Evolutionary conservation across 805 yeast genomes (phyloP).

Genomic region (Danielozyma ontarioensis): DNA sequence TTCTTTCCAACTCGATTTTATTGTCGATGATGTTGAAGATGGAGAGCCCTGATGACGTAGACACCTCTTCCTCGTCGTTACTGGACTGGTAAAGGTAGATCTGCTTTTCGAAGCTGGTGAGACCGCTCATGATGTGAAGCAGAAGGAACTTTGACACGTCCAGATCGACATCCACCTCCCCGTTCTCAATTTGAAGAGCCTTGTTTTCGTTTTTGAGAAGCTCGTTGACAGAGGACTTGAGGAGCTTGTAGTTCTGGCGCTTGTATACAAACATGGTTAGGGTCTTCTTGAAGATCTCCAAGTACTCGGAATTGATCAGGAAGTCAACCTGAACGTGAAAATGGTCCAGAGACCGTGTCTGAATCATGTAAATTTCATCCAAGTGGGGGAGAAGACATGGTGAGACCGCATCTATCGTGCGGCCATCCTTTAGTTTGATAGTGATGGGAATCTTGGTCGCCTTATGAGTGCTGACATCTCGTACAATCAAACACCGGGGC

Average conservation of each 20-base stretch:
- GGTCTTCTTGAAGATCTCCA: constrained; percentile 37
- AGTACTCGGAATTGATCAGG: constrained; percentile 34
- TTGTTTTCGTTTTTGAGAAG: constrained; percentile 32
- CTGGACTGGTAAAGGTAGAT: constrained; percentile 23
- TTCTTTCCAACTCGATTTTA: constrained; percentile 44
- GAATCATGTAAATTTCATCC: constrained; percentile 42
- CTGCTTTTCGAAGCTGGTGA: constrained; percentile 25
- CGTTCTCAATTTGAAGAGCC: constrained; percentile 20
- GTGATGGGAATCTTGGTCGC: constrained; percentile 47
- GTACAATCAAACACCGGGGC: constrained; percentile 71
- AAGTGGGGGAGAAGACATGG: constrained; percentile 72
- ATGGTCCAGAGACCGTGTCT: constrained; percentile 43
- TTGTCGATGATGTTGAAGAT: constrained; percentile 46
- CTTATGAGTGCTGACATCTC: constrained; percentile 59
- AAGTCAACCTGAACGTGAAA: constrained; percentile 50
- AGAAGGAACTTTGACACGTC: constrained; percentile 20
- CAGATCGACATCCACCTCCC: constrained; percentile 18
- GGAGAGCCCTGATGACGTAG: constrained; percentile 28
- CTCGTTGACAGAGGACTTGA: constrained; percentile 27
- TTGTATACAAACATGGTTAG: constrained; percentile 50
- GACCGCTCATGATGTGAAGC: constrained; percentile 16
- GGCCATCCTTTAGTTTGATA: constrained; percentile 36
- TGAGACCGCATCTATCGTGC: constrained; percentile 29
- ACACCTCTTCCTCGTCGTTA: constrained; percentile 8
- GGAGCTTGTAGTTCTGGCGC: constrained; percentile 35